These are phyloP conservation scores for Anethum foeniculum DNA, from an alignment of 140 eudicot genomes.

Conservation along the genomic window DNA sequence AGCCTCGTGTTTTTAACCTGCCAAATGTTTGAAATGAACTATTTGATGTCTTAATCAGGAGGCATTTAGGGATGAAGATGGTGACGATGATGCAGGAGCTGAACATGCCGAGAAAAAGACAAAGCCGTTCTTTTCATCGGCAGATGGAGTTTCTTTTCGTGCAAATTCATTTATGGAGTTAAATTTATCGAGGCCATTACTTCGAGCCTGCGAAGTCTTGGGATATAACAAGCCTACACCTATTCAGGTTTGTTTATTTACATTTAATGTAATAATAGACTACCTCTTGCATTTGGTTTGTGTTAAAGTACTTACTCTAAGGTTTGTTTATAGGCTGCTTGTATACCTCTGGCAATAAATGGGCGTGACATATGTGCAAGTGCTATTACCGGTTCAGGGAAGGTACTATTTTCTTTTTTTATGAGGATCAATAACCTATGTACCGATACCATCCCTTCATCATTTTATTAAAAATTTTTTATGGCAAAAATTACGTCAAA, in stretches of 20 bases:
- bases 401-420: slow-evolving; percentile 38
- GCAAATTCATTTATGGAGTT: slow-evolving; percentile 79
- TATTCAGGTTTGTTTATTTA: slow-evolving; percentile 56
- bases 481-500: not conserved
- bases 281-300: not conserved
- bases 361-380: slow-evolving; percentile 98
- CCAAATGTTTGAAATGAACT: not conserved
- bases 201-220: slow-evolving; percentile 85
- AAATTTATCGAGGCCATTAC: slow-evolving; percentile 83
- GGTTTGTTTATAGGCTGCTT: slow-evolving; percentile 62
- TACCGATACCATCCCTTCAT: not conserved
- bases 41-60: slow-evolving; percentile 31
- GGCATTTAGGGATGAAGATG: slow-evolving; percentile 62
- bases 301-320: not conserved
- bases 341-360: slow-evolving; percentile 79
- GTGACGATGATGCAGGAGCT: slow-evolving; percentile 49
- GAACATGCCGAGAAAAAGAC: slow-evolving; percentile 30
- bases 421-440: not conserved
- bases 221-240: slow-evolving; percentile 91
- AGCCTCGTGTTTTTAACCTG: not conserved
- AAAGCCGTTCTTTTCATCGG: slow-evolving; percentile 49
- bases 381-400: slow-evolving; percentile 95
- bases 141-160: slow-evolving; percentile 69
- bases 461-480: not conserved
- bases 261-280: not conserved